These are phyloP conservation scores for Apiospora arundinis DNA, from an alignment of 2,329 filamentous ascomycete species.

Conservation along the genomic window DNA sequence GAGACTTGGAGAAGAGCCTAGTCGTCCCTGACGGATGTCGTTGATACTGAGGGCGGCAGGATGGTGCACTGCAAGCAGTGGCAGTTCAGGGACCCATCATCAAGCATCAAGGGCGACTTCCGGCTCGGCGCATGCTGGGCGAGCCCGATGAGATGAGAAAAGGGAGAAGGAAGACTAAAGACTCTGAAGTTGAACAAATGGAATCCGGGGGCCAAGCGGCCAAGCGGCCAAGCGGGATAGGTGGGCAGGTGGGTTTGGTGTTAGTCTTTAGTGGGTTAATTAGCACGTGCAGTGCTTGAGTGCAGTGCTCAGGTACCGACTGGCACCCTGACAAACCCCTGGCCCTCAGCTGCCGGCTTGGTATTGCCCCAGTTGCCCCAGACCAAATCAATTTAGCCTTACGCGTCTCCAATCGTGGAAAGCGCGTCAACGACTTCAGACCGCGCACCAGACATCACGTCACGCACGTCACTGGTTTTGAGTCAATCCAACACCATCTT, in stretches of 20 bases:
- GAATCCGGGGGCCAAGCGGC: neutral
- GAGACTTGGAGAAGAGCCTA: neutral
- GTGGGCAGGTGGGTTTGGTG: neutral
- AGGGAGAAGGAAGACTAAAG: too few relatives aligned
- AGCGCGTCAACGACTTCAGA: neutral
- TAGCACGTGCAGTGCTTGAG: too few relatives aligned
- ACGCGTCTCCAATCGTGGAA: conserved; percentile 9
- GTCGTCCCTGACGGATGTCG: neutral
- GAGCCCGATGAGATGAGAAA: too few relatives aligned
- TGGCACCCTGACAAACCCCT: too few relatives aligned
- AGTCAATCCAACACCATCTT: neutral
- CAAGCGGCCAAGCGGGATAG: neutral
- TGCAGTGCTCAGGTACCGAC: neutral
- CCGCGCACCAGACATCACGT: neutral
- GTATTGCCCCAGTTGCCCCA: neutral
- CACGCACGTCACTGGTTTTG: neutral
- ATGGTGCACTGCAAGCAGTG: too few relatives aligned
- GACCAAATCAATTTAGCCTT: neutral
- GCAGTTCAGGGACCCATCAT: neutral
- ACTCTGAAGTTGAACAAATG: neutral
- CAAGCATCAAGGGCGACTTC: neutral
- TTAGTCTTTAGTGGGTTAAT: neutral
- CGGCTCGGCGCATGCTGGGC: too few relatives aligned
- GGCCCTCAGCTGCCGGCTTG: neutral
- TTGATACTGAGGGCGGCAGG: neutral